Percentiles rank a stretch among this genome's conserved stretches.
These are phyloP conservation scores for Bathelium albidoporum DNA, from an alignment of 495 filamentous ascomycete species.

Conservation along the genomic window DNA sequence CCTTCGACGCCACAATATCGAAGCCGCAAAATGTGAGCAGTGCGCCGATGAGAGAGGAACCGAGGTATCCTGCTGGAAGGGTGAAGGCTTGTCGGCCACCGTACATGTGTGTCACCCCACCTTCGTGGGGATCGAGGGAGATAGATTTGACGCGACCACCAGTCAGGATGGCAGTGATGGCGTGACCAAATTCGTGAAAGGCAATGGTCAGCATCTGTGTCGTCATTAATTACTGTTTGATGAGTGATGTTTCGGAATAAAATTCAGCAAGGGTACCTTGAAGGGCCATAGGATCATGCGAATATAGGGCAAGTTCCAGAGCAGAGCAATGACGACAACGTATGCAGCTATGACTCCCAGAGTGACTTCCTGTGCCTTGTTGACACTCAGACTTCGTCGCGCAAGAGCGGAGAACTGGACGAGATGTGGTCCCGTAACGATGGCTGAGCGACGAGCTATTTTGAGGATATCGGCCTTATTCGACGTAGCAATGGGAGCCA, in stretches of 20 bases:
- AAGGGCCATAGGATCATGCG: conserved; percentile 70
- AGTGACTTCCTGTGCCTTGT: conserved; percentile 62
- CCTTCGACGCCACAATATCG: conserved; percentile 67
- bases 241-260: background rate
- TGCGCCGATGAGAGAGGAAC: conserved; percentile 63
- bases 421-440: conserved; percentile 14
- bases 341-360: conserved; percentile 60
- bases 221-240: conserved; percentile 3
- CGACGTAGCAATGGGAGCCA: background rate
- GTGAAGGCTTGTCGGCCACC: conserved; percentile 66
- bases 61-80: conserved; percentile 66
- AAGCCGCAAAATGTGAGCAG: conserved; percentile 73
- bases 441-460: conserved; percentile 15
- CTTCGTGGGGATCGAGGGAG: conserved; percentile 56
- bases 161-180: conserved; percentile 59
- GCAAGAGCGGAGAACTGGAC: conserved; percentile 10
- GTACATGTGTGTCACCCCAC: conserved; percentile 68
- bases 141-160: conserved; percentile 67
- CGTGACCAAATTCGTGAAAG: conserved; percentile 76
- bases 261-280: conserved; percentile 43
- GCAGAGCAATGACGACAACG: conserved; percentile 59
- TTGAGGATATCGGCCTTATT: background rate
- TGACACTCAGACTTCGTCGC: conserved; percentile 49
- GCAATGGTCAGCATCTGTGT: conserved; percentile 73
- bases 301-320: conserved; percentile 73